Conservation (phyloP, 208 protist species). For the Leishmania martiniquensis region DNA sequence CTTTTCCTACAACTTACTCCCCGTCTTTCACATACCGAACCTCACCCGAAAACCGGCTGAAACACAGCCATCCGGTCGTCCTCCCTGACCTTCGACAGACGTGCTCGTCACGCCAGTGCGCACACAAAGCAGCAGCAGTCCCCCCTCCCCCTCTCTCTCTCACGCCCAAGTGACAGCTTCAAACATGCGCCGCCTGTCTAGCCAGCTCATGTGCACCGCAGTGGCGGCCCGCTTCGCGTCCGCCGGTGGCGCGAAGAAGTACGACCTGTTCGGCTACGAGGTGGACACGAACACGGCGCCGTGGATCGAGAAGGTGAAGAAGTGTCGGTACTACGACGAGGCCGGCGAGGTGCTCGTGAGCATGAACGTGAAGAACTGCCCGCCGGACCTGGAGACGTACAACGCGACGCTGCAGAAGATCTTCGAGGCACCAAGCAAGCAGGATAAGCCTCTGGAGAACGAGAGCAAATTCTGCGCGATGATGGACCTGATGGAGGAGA, state of each 20-base stretch:
- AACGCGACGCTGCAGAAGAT: constrained; percentile 87
- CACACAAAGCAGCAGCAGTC: not conserved
- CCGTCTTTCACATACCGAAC: not conserved
- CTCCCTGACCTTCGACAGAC: not conserved
- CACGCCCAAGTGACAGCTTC: not conserved
- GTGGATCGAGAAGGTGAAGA: constrained; percentile 88
- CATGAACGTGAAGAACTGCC: constrained; percentile 93
- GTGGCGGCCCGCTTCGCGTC: constrained; percentile 52
- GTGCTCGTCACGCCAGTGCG: not conserved
- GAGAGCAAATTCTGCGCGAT: constrained; percentile 92
- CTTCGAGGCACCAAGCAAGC: constrained; percentile 78
- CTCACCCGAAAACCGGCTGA: not conserved
- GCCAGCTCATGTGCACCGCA: constrained; percentile 59
- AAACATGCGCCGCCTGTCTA: constrained; percentile 74
- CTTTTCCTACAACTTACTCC: not conserved
- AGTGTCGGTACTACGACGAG: constrained; percentile 87
- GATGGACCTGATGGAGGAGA: constrained; percentile 92
- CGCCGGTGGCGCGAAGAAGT: constrained; percentile 68
- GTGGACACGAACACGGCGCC: constrained; percentile 82
- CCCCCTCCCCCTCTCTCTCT: not conserved
- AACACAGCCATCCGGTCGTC: not conserved
- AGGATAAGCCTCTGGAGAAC: constrained; percentile 64
- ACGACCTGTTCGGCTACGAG: constrained; percentile 90
- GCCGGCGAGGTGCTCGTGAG: constrained; percentile 87
- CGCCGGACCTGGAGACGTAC: constrained; percentile 88